Conservation (phyloP, 2,329 filamentous ascomycete genomes). For the Pestalotiopsis sp. region DNA sequence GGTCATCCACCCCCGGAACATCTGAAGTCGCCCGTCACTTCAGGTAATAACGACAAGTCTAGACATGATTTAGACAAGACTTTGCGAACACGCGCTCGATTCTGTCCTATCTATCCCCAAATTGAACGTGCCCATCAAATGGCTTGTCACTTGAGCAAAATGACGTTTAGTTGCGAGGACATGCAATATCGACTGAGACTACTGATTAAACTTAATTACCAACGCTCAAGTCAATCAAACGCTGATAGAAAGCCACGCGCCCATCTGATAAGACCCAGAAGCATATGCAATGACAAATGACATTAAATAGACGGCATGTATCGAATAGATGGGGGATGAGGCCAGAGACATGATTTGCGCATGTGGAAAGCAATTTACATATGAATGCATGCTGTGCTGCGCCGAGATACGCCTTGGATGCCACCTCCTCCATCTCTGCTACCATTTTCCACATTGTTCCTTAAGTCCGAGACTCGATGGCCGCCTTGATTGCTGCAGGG, state of each 20-base stretch:
- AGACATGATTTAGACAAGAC: too few species aligned
- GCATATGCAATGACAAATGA: not conserved
- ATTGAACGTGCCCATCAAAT: not conserved
- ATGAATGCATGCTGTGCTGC: conserved; percentile 12
- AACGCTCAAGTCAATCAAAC: not conserved
- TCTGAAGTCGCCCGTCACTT: not conserved
- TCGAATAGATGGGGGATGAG: not conserved
- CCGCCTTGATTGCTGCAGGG: conserved; percentile 43
- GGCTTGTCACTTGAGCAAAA: not conserved
- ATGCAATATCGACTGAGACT: not conserved
- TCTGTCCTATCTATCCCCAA: not conserved
- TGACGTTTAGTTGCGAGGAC: not conserved
- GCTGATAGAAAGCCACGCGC: not conserved
- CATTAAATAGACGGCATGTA: not conserved
- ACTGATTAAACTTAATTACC: not conserved
- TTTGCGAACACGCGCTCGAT: not conserved
- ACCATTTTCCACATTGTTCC: conserved; percentile 16
- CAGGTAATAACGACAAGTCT: not conserved
- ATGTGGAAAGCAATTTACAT: conserved; percentile 7
- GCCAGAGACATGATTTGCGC: too few species aligned
- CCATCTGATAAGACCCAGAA: not conserved
- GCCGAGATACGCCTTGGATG: not conserved
- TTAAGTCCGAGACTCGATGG: conserved; percentile 35
- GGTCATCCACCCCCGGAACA: not conserved
- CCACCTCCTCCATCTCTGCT: not conserved